Conservation (phyloP, 768 basidiomycete species). For the Tylopilus sp. region DNA sequence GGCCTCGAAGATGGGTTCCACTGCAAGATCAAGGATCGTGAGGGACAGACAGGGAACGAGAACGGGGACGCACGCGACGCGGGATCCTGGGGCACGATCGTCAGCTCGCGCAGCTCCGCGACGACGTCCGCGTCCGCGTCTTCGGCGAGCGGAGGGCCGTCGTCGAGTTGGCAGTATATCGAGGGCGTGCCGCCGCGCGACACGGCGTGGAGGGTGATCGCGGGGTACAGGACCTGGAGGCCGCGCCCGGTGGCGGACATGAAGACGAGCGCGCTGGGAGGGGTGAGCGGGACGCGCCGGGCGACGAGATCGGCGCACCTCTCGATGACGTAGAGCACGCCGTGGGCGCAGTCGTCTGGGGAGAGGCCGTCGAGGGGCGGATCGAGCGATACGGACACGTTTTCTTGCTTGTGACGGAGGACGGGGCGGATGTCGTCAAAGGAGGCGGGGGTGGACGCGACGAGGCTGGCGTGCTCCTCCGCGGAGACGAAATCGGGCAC, state of each 20-base stretch:
- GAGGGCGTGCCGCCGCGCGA: slow-evolving; percentile 71
- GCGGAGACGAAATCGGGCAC: slow-evolving; percentile 47
- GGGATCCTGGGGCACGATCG: slow-evolving; percentile 61
- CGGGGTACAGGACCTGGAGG: slow-evolving; percentile 83
- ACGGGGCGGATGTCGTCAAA: slow-evolving; percentile 86
- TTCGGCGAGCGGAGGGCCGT: slow-evolving; percentile 33
- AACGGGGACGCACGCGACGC: slow-evolving; percentile 51
- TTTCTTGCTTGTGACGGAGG: slow-evolving; percentile 68
- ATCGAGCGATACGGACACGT: slow-evolving; percentile 66
- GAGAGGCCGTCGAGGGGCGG: slow-evolving; percentile 64
- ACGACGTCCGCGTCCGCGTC: too few species aligned
- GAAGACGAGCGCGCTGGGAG: slow-evolving; percentile 68
- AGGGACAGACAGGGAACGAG: background rate
- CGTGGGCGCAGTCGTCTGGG: slow-evolving; percentile 47
- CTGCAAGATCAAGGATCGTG: slow-evolving; percentile 37
- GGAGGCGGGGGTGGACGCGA: slow-evolving; percentile 78
- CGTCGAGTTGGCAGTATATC: slow-evolving; percentile 91
- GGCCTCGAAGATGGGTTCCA: slow-evolving; percentile 84
- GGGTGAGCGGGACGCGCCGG: background rate
- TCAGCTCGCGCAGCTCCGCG: slow-evolving; percentile 77
- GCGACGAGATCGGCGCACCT: slow-evolving; percentile 47
- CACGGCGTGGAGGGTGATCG: slow-evolving; percentile 91
- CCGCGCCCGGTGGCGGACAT: slow-evolving; percentile 67
- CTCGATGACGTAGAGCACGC: slow-evolving; percentile 82
- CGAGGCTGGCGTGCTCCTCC: slow-evolving; percentile 65